Base-by-base conservation (phyloP, 208 protist genomes). In the Herpetomonas samuelpessoai region DNA sequence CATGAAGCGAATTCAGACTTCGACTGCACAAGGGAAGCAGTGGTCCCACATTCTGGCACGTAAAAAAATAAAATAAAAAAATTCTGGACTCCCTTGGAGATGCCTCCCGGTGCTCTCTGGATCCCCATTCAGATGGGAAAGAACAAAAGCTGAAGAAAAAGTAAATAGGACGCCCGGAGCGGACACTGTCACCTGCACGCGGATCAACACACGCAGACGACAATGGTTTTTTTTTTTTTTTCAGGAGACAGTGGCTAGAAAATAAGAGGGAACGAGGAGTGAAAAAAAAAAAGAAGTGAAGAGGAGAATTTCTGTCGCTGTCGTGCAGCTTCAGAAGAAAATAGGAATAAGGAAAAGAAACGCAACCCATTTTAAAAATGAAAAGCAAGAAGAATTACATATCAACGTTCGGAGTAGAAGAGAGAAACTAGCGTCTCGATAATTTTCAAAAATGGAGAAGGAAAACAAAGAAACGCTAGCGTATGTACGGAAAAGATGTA, bases 381-480 rank as follows among this genome's bases (percentile, higher is more conserved):
- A 28, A 48, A 60, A 60, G 30, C 10, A 61, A 18, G 19, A 61
- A 28, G 12, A 29, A 6, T 27, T 2, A 65, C 7, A 38, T 24
- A 41, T 21, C 46, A 50, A 29, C 45, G 22, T 19, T 49, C 18
- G 48, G 30, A 21, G 31, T 35, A 50, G 57, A 49, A 35, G 31
- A 19, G 16, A 55, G 28, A 45, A 12, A 59, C 7, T 18, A 24
- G 14, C 35, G 41, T 46, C 6, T 7, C 27, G 19, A 7, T 14
- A 47, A 59, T 21, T 7, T 39, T 28, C 41, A 47, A 60, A 60
- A 60, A 21, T n/a, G 26, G 48, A 47, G 48, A 47, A 48, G 18
- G 19, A 60, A 22, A 56, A 63, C 19, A 3, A 56, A 24, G 25
- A 31, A 61, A 57, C 10, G 18, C 22, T 57, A 44, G 19, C 16